Conservation (phyloP, 129 eudicot genomes). For the Pittosporum tobira region DNA sequence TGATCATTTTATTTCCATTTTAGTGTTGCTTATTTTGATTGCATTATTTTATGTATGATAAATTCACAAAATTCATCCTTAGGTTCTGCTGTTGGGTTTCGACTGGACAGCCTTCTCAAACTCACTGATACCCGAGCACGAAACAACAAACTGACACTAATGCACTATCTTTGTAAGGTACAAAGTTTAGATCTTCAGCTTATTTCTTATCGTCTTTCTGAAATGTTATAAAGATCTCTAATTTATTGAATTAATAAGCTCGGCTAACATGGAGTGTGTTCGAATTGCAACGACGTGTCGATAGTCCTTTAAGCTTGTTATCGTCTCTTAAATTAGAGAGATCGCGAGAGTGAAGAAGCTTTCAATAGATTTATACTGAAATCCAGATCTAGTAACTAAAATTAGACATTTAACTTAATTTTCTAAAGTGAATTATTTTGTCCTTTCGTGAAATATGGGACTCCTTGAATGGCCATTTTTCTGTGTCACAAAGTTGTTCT, state of each 20-base stretch:
- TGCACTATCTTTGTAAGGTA: conserved; percentile 99
- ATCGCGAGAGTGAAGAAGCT: too few relatives aligned
- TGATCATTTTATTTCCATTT: background rate
- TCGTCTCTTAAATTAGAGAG: too few relatives aligned
- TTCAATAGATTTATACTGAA: too few relatives aligned
- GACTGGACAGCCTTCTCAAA: conserved; percentile 86
- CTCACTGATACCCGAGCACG: conserved; percentile 93
- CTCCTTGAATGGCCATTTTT: background rate
- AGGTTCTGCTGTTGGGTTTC: conserved; percentile 98
- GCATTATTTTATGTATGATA: background rate
- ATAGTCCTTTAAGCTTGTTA: too few relatives aligned
- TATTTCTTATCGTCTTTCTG: background rate
- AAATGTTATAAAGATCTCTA: too few relatives aligned
- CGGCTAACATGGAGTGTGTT: too few relatives aligned
- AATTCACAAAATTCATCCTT: conserved; percentile 14
- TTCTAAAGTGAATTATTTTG: background rate
- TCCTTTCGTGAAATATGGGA: background rate
- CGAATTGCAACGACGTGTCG: too few relatives aligned
- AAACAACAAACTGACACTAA: conserved; percentile 77
- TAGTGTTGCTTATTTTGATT: background rate
- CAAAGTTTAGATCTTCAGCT: background rate
- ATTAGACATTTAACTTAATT: too few relatives aligned
- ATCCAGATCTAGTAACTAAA: too few relatives aligned
- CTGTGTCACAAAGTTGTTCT: background rate
- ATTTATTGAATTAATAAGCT: too few relatives aligned